phyloP scores from a whole-genome alignment of 179 eudicot genomes.

The Nepenthes alata region DNA sequence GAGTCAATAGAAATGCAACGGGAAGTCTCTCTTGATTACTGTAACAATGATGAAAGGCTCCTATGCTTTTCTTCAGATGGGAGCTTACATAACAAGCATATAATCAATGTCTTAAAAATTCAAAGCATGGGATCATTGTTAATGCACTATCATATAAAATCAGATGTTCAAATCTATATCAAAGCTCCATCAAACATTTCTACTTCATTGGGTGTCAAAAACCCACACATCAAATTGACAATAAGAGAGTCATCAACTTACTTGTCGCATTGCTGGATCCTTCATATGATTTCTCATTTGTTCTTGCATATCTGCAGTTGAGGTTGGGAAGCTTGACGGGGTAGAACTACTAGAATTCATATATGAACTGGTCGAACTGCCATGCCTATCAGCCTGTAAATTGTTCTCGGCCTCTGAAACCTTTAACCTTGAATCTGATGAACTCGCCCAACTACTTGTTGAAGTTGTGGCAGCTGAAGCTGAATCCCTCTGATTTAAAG shows the following conservation, averaged over 20 bases:
- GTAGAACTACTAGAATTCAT: constrained; percentile 33
- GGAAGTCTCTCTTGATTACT: no score
- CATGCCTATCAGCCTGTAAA: constrained; percentile 19
- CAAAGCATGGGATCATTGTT: no score
- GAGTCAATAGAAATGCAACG: no score
- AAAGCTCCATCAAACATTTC: background rate
- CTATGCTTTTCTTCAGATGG: background rate
- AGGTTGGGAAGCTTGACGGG: constrained; percentile 40
- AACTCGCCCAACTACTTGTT: constrained; percentile 24
- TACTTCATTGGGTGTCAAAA: background rate
- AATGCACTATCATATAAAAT: no score
- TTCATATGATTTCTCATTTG: constrained; percentile 94
- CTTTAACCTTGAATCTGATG: constrained; percentile 28
- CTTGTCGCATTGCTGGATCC: constrained; percentile 94
- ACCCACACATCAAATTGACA: no score
- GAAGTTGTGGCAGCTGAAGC: constrained; percentile 28
- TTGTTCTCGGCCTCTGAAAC: constrained; percentile 20
- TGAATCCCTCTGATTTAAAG: constrained; percentile 44
- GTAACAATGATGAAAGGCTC: no score
- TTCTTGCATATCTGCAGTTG: constrained; percentile 70
- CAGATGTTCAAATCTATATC: no score
- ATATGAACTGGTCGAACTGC: constrained; percentile 23
- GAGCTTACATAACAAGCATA: no score
- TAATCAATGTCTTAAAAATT: no score
- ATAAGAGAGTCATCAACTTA: constrained; percentile 10